phyloP scores from a whole-genome alignment of 1,284 basidiomycete genomes.

The Cutaneotrichosporon spelunceum region DNA sequence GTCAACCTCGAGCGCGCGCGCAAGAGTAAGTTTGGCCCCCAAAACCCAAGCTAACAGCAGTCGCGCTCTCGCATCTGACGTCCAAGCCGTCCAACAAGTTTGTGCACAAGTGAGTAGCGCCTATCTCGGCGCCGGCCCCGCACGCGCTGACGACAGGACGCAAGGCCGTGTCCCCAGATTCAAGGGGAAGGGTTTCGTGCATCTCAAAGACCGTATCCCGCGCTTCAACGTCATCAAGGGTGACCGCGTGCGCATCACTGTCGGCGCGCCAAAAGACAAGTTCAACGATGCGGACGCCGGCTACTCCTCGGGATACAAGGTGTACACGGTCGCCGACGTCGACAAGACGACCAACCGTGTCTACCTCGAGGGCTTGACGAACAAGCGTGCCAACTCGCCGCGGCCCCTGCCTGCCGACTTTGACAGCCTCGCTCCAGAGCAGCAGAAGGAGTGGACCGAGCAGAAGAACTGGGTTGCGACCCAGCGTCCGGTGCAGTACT shows the following conservation, averaged over 20 bases:
- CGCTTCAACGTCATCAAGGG: conserved; percentile 49
- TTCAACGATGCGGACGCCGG: conserved; percentile 35
- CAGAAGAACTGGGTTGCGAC: conserved; percentile 33
- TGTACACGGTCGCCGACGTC: conserved; percentile 41
- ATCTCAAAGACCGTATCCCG: conserved; percentile 36
- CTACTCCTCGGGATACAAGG: conserved; percentile 39
- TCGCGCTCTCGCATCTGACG: not conserved
- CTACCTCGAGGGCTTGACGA: conserved; percentile 42
- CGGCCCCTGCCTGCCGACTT: conserved; percentile 34
- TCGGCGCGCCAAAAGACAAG: conserved; percentile 43
- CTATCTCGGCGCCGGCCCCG: not conserved
- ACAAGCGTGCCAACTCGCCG: conserved; percentile 35
- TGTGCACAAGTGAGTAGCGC: conserved; percentile 19
- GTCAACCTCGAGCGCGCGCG: conserved; percentile 3
- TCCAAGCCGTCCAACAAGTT: conserved; percentile 23
- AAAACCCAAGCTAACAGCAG: conserved; percentile 19
- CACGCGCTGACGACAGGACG: not conserved
- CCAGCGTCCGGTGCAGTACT: conserved; percentile 45
- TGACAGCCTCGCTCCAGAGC: conserved; percentile 26
- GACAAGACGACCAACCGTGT: conserved; percentile 45
- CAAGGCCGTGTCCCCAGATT: not conserved
- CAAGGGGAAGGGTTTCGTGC: conserved; percentile 32
- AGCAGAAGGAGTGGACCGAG: conserved; percentile 27
- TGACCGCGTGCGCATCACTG: conserved; percentile 45
- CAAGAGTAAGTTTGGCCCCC: not conserved